Evolutionary conservation across 164 flowering plant genomes (phyloP), one percentile per base, ranked within the genome.

Genomic region (Vitis riparia): DNA sequence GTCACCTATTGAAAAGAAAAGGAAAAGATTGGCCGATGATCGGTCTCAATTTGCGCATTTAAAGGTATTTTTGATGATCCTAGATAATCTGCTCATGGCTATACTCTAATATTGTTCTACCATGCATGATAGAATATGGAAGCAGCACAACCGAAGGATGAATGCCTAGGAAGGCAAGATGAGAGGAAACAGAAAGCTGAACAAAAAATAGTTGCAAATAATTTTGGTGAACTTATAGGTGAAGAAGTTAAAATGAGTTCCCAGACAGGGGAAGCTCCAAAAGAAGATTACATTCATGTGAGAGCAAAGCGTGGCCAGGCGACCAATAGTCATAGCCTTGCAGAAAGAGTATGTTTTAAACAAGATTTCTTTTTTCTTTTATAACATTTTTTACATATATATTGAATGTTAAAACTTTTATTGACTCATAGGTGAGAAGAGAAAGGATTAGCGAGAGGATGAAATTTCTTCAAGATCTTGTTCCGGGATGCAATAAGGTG

Each of bases 311-410:
- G 86, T 51, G 86, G 86, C n/a, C 81, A 83, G 71, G 82, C 77
- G 29, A 84, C 88, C n/a, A 84, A 84, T 62, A 84, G 86, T 71
- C 88, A 84, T 60, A 82, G 87, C 68, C 79, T 84, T 48, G 87
- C 87, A 14, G 87, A 84, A 75, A 80, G 88, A 71, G 88, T 84
- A 70, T 57, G 73, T 47, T 59, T 3, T 49, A 0, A 9, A 0
- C 23, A 37, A 51, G 14, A 56, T 59, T 44, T 14, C 51, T 19
- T 19, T 27, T 13, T 37, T 23, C 8, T 13, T 47, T 17, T 17
- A 12, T 68, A 23, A 29, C 51, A 16, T 57, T 63, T 37, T 37
- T 37, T 37, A 6, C 44, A 37, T 37, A 37, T 37, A 37, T 37
- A 37, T 37, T 37, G 44, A 37, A 37, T 37, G 44, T 37, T 37